Evolutionary conservation across 2,329 filamentous ascomycete species (phyloP), one percentile per base, ranked within the genome.

Genomic region (Plectosphaerella cucumerina): DNA sequence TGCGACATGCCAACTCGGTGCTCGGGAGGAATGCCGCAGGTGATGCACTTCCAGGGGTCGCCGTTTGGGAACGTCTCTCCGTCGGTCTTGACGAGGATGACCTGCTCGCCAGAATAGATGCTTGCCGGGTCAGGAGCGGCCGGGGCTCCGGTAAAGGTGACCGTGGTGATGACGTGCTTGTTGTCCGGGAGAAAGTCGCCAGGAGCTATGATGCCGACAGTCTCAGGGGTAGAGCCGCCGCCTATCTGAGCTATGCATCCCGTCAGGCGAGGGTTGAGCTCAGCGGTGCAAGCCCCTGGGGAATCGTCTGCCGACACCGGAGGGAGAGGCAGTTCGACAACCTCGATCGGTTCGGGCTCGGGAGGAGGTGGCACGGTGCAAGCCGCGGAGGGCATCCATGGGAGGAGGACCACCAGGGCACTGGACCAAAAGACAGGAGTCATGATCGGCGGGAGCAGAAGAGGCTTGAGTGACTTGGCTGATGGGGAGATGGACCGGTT

Each of bases 31-130:
- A 76, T 63, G 2, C 68, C 73, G 49, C 74, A 77, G 26, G 65
- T 77, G 5, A 77, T 49, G 49, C 74, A 77, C 53, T 74, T 77
- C 72, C 73, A 78, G 0, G 67, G 46, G 52, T 75, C 71, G 0
- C 74, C 74, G 47, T 72, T 75, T 1, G 62, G 44, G 42, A 77
- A 77, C 0, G 51, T 63, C 3, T 59, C 68, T 1, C 65, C 66
- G 49, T 77, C 69, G 0, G 67, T 54, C 53, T 73, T 75, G 55
- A 76, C 60, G 5, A 76, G 52, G 34, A 77, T 65, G 4, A 76
- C 46, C 43, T 77, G 72, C 10, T 58, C 52, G 3, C 72, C 73
- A 1, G 49, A 56, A 53, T 71, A 77, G 44, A 75, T 69, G 53
- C 70, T 73, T 5, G 63, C 64, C 0, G 69, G 60, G 51, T 73